phyloP scores from a whole-genome alignment of 1,284 basidiomycete species.

The Filobasidium uniguttulatum region DNA sequence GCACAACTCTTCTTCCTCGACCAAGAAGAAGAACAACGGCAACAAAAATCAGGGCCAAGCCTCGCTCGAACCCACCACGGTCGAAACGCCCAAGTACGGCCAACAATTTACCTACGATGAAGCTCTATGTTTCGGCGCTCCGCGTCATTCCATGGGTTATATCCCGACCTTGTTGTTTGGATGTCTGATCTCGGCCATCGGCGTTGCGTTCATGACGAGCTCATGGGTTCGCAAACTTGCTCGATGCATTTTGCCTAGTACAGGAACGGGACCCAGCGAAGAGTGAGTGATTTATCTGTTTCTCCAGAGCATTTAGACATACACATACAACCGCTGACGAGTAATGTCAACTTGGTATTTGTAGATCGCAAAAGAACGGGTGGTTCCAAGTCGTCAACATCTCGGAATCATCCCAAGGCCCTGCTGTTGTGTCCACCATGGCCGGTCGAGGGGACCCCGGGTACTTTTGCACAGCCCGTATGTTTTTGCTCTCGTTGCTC shows the following conservation, averaged over 20 bases:
- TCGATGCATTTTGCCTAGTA: slow-evolving; percentile 38
- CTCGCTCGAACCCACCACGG: background rate
- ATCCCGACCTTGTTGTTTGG: slow-evolving; percentile 14
- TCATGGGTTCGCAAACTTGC: slow-evolving; percentile 12
- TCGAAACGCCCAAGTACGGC: slow-evolving; percentile 43
- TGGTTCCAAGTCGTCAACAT: slow-evolving; percentile 48
- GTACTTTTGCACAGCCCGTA: slow-evolving; percentile 54
- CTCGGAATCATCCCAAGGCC: slow-evolving; percentile 40
- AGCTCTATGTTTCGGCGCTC: slow-evolving; percentile 37
- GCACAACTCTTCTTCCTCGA: no score
- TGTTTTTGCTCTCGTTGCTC: slow-evolving; percentile 12
- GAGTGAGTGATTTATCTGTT: slow-evolving; percentile 43
- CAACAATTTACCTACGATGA: slow-evolving; percentile 60
- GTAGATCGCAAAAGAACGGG: slow-evolving; percentile 47
- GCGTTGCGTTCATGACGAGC: slow-evolving; percentile 24
- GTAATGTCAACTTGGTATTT: no score
- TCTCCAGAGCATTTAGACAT: no score
- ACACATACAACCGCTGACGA: no score
- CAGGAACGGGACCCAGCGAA: slow-evolving; percentile 52
- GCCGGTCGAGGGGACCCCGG: slow-evolving; percentile 66
- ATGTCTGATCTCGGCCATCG: slow-evolving; percentile 29
- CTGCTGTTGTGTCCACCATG: slow-evolving; percentile 49
- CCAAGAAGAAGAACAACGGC: background rate
- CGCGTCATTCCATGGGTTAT: slow-evolving; percentile 15
- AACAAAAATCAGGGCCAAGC: background rate